These are phyloP conservation scores for Calonectria pseudoreteaudii DNA, from an alignment of 2,329 filamentous ascomycete species.

Conservation along the genomic window DNA sequence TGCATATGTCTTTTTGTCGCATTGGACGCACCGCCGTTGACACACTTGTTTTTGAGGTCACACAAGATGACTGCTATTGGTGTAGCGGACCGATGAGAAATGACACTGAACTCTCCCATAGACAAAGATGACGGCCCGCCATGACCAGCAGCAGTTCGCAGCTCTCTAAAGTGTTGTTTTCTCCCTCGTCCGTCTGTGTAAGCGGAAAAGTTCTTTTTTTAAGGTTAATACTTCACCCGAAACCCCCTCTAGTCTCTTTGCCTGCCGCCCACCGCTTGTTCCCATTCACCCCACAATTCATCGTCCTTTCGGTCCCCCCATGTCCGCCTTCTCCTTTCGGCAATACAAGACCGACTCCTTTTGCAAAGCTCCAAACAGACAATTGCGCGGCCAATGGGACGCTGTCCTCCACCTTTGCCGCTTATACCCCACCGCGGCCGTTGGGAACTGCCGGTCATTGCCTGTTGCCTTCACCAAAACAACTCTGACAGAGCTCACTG, in stretches of 20 bases:
- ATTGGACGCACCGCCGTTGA: neutral
- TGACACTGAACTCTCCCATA: neutral
- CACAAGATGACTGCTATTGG: neutral
- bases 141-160: neutral
- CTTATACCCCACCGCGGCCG: neutral
- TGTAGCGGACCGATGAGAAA: neutral
- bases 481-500: neutral
- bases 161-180: neutral
- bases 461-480: neutral
- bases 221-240: slow-evolving; percentile 7
- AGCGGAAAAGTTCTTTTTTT: slow-evolving; percentile 3
- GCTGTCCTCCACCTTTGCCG: neutral
- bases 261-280: neutral
- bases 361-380: neutral
- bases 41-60: neutral
- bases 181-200: neutral
- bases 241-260: neutral
- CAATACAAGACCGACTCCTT: neutral
- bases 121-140: neutral
- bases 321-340: neutral
- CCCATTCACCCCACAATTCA: neutral
- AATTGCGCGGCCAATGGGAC: neutral
- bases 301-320: neutral
- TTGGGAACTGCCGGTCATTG: slow-evolving; percentile 8
- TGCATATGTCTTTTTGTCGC: neutral